Evolutionary conservation across 306 rosid species (phyloP).

Genomic region (Pachyrhizus erosus): DNA sequence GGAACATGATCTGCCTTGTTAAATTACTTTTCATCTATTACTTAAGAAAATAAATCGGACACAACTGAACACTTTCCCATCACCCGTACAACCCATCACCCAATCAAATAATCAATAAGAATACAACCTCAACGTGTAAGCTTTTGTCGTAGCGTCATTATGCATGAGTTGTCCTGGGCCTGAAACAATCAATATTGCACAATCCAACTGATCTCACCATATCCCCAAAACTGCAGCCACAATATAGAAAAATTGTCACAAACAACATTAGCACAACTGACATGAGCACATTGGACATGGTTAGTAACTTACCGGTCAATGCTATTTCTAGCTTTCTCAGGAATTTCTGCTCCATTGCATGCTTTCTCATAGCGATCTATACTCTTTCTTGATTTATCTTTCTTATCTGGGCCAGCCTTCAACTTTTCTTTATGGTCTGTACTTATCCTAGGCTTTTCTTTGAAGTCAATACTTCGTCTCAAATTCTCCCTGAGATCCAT

Average conservation of each 20-base stretch:
- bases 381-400: constrained; percentile 77
- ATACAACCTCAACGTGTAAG: constrained; percentile 44
- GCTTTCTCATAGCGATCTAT: constrained; percentile 63
- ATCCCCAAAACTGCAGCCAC: constrained; percentile 79
- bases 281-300: background rate
- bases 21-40: constrained; percentile 50
- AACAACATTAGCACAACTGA: constrained; percentile 20
- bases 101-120: constrained; percentile 60
- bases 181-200: constrained; percentile 95
- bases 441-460: constrained; percentile 57
- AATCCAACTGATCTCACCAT: constrained; percentile 93
- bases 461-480: constrained; percentile 49
- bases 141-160: constrained; percentile 37
- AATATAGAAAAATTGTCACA: constrained; percentile 48
- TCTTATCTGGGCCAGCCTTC: constrained; percentile 64
- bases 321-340: constrained; percentile 80
- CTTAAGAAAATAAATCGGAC: constrained; percentile 45
- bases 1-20: constrained; percentile 49
- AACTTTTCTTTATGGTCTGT: constrained; percentile 71
- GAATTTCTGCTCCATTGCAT: constrained; percentile 57
- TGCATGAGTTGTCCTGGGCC: constrained; percentile 69
- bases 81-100: constrained; percentile 52
- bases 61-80: constrained; percentile 46
- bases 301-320: constrained; percentile 72
- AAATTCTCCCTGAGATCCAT: constrained; percentile 70